A percentile compares a stretch with the other conserved stretches of the same genome.
phyloP scores from a whole-genome alignment of 768 basidiomycete species.

The Fistulinella prunicolor region DNA sequence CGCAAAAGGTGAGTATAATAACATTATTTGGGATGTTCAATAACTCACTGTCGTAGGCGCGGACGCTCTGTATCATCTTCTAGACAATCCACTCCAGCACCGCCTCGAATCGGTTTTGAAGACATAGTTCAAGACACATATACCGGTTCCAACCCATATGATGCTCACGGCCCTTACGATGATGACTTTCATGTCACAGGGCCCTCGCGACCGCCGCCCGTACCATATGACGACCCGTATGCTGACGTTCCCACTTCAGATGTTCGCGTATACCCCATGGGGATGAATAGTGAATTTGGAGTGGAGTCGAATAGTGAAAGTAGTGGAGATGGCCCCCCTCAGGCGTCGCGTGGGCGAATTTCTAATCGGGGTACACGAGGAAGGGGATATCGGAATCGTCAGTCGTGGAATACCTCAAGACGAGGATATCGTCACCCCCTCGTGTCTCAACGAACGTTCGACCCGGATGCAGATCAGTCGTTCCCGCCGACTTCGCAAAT shows the following conservation, averaged over 20 bases:
- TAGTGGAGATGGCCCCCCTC: slow-evolving; percentile 1
- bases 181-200: slow-evolving; percentile 51
- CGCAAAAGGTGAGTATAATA: slow-evolving; percentile 48
- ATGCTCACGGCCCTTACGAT: slow-evolving; percentile 67
- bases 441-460: slow-evolving; percentile 29
- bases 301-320: slow-evolving; percentile 28
- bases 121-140: slow-evolving; percentile 47
- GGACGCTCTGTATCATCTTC: slow-evolving; percentile 53
- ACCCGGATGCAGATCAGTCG: slow-evolving; percentile 28
- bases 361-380: slow-evolving; percentile 29
- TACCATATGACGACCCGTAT: slow-evolving; percentile 82
- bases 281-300: slow-evolving; percentile 4
- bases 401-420: slow-evolving; percentile 19
- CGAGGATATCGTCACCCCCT: slow-evolving; percentile 12
- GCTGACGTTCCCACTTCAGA: slow-evolving; percentile 43
- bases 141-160: slow-evolving; percentile 59
- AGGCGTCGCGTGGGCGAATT: slow-evolving; percentile 17
- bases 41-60: slow-evolving; percentile 40
- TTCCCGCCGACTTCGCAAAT: slow-evolving; percentile 46
- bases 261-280: not conserved
- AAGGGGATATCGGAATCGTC: slow-evolving; percentile 17
- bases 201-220: slow-evolving; percentile 61
- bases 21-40: not conserved
- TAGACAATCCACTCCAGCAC: slow-evolving; percentile 51
- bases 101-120: slow-evolving; percentile 52